A percentile compares a stretch with the other conserved stretches of the same genome.
Evolutionary conservation across 2,329 filamentous ascomycete species (phyloP).

Genomic region (Penicillium sp.): DNA sequence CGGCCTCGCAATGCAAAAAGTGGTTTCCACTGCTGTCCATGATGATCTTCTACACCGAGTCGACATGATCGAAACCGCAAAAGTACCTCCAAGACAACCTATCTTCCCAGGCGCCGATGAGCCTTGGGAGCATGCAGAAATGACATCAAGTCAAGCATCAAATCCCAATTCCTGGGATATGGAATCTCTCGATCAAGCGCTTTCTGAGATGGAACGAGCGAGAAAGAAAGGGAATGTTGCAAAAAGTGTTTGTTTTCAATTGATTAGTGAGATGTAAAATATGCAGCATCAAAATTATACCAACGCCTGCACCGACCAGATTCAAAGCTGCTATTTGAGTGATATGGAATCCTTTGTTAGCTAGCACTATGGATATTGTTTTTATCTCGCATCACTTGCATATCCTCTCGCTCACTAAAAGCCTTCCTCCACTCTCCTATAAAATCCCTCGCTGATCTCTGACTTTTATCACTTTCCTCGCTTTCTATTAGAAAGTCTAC

Average conservation of each 20-base stretch:
- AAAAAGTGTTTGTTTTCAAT: slow-evolving; percentile 18
- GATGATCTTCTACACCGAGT: slow-evolving; percentile 17
- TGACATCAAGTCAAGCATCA: background rate
- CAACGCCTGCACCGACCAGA: background rate
- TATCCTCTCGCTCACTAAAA: background rate
- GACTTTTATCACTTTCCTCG: background rate
- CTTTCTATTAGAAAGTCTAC: background rate
- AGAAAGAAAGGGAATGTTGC: slow-evolving; percentile 15
- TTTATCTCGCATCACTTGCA: background rate
- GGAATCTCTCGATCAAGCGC: slow-evolving; percentile 14
- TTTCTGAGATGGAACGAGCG: slow-evolving; percentile 15
- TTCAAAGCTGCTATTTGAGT: background rate
- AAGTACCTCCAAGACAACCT: slow-evolving; percentile 4
- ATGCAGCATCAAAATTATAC: background rate
- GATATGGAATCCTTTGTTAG: background rate
- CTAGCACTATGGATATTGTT: background rate
- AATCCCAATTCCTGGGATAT: slow-evolving; percentile 12
- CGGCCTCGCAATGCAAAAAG: slow-evolving; percentile 20
- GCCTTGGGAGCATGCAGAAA: slow-evolving; percentile 9
- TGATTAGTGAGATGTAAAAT: slow-evolving; percentile 20
- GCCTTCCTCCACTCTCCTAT: background rate
- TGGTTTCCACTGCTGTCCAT: slow-evolving; percentile 4
- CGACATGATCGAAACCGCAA: slow-evolving; percentile 10
- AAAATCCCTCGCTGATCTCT: background rate
- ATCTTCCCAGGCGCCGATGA: slow-evolving; percentile 16